These are phyloP conservation scores for Boletus sensibilis DNA, from an alignment of 768 basidiomycete species.

Conservation along the genomic window DNA sequence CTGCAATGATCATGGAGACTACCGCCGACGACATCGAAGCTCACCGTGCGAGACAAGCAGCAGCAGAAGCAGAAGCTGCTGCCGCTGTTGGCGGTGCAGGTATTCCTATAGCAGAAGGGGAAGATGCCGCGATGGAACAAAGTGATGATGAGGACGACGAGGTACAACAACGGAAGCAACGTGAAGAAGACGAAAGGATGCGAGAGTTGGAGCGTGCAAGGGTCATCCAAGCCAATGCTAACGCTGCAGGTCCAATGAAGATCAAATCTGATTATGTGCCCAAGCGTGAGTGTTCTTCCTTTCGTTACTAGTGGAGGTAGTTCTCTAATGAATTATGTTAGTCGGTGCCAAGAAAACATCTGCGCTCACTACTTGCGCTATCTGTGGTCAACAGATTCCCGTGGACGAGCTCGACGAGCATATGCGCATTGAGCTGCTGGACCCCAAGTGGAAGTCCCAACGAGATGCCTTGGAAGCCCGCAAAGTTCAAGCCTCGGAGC, in stretches of 20 bases:
- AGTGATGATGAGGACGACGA: constrained; percentile 82
- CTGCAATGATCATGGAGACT: constrained; percentile 97
- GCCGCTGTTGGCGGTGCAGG: constrained; percentile 72
- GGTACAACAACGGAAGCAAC: constrained; percentile 54
- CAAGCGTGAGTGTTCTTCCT: constrained; percentile 60
- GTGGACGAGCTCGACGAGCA: constrained; percentile 96
- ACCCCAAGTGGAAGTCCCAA: constrained; percentile 98
- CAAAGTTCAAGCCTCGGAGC: constrained; percentile 83
- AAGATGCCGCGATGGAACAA: constrained; percentile 73
- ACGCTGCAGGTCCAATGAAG: constrained; percentile 81
- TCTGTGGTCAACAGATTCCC: constrained; percentile 95
- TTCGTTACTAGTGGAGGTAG: neutral
- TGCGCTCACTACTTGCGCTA: constrained; percentile 82
- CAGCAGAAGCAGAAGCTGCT: constrained; percentile 81
- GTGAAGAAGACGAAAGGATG: constrained; percentile 65
- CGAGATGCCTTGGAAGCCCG: constrained; percentile 86
- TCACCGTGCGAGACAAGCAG: constrained; percentile 76
- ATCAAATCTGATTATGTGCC: constrained; percentile 96
- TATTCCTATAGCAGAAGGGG: constrained; percentile 42
- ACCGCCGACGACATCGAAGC: constrained; percentile 85
- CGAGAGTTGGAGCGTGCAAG: constrained; percentile 74
- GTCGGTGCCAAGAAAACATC: constrained; percentile 62
- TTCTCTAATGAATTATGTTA: constrained; percentile 29
- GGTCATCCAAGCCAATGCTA: constrained; percentile 78
- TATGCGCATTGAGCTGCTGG: constrained; percentile 96